Percentiles rank a stretch among this genome's conserved stretches.
phyloP scores from a whole-genome alignment of 2,329 filamentous ascomycete genomes.

The Nannizziopsis arthrosporioides region DNA sequence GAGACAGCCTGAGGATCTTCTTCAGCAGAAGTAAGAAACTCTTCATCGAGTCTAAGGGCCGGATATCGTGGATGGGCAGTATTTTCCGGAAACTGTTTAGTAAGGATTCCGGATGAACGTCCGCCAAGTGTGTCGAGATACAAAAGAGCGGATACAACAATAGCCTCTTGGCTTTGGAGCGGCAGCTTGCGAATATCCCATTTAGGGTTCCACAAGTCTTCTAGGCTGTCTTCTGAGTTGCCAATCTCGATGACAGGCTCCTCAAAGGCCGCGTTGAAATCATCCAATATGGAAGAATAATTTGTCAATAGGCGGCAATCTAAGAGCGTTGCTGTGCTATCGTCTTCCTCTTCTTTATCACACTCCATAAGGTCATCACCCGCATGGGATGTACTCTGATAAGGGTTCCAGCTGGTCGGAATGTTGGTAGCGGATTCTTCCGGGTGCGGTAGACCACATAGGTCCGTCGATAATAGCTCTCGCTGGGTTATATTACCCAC shows the following conservation, averaged over 20 bases:
- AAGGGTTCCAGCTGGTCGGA: conserved; percentile 9
- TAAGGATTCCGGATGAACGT: background rate
- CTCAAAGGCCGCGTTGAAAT: background rate
- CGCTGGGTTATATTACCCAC: too few species aligned
- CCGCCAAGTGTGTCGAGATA: conserved; percentile 13
- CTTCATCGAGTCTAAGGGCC: conserved; percentile 12
- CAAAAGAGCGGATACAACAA: conserved; percentile 15
- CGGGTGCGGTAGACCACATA: background rate
- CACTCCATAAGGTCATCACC: too few species aligned
- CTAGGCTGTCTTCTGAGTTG: background rate
- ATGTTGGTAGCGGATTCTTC: background rate
- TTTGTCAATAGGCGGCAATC: background rate
- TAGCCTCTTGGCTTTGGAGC: conserved; percentile 9
- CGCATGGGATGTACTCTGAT: background rate
- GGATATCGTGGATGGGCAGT: conserved; percentile 12
- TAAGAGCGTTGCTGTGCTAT: background rate
- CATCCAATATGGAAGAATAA: too few species aligned
- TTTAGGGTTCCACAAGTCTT: background rate
- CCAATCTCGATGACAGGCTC: background rate
- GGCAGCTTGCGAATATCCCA: background rate
- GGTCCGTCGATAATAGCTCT: too few species aligned
- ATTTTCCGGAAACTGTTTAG: conserved; percentile 8
- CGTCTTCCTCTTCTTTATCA: background rate
- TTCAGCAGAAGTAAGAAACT: conserved; percentile 11
- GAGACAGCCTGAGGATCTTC: background rate